Percentiles rank a stretch among this genome's conserved stretches.
Evolutionary conservation across 768 basidiomycete species (phyloP).

Genomic region (Bullera alba): DNA sequence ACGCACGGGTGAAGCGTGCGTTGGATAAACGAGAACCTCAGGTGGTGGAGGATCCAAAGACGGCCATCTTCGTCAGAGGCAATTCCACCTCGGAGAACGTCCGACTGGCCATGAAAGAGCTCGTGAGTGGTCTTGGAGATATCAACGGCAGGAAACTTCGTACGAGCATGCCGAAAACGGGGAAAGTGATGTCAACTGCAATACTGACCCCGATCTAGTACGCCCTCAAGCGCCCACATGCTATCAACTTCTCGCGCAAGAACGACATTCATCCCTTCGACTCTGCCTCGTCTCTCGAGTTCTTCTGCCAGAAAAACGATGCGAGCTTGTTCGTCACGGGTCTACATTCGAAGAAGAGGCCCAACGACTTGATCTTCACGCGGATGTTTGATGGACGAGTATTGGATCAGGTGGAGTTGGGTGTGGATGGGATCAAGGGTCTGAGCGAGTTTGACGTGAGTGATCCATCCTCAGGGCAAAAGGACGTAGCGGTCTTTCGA

Average conservation of each 20-base stretch:
- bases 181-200: neutral
- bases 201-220: conserved; percentile 59
- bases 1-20: conserved; percentile 87
- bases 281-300: conserved; percentile 70
- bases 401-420: conserved; percentile 91
- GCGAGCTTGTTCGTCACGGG: conserved; percentile 84
- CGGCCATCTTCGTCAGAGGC: conserved; percentile 82
- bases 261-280: conserved; percentile 89
- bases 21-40: conserved; percentile 80
- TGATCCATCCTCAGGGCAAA: no score
- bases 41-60: conserved; percentile 70
- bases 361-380: conserved; percentile 74
- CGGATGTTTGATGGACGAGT: conserved; percentile 78
- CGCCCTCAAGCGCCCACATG: conserved; percentile 84
- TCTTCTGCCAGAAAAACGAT: conserved; percentile 91
- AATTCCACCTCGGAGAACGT: conserved; percentile 76
- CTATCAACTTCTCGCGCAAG: conserved; percentile 89
- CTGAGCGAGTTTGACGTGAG: conserved; percentile 80
- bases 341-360: conserved; percentile 88
- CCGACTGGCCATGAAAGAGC: conserved; percentile 73
- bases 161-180: neutral
- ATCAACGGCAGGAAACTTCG: neutral
- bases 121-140: conserved; percentile 55
- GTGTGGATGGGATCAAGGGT: conserved; percentile 69
- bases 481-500: no score